Base-by-base conservation (phyloP, 768 basidiomycete genomes). In the Naganishia vaughanmartiniae region DNA sequence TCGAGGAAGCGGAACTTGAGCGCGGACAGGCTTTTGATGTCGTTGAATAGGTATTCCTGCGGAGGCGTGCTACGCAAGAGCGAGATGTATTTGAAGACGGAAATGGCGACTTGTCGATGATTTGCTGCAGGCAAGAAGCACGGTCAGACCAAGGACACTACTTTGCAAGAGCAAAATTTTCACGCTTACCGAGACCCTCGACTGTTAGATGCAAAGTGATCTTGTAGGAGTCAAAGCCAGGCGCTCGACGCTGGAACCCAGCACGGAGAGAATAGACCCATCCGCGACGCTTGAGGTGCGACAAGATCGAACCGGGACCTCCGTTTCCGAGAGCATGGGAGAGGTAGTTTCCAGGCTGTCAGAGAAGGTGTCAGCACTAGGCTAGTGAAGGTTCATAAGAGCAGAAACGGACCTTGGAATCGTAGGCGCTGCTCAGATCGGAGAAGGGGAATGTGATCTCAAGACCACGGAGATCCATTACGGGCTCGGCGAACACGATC, bases 1-100 rank as follows among this genome's bases (percentile, higher is more conserved):
- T 97, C 94, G 54, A 87, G 84, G 80, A 93, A 98, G 30, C 89
- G 86, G 84, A 96, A 98, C 15, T 86, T 87, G n/a, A 88, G 90
- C n/a, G 84, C 82, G 26, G 89, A 86, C 31, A 99, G 84, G 24
- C 84, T 84, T 39, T 87, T 86, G 70, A 89, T 83, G 79, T 99
- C 95, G 46, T 87, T 83, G 78, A 93, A 92, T 72, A 89, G 85
- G 83, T 85, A 89, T 21, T 79, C 76, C 1, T 79, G 78, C 0
- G 81, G 82, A 0, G 81, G 80, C 17, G 75, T 73, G 3, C 76
- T 72, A n/a, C 79, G 76, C 31, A 85, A 78, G 11, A 85, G 80
- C n/a, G 76, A 69, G 72, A 84, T 81, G 80, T 93, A 98, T 74
- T 91, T 89, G 85, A 89, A 93, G 5, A 87, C 81, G 30, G 88